phyloP scores from a whole-genome alignment of 2,329 filamentous ascomycete genomes.

The Penicillium polonicum region DNA sequence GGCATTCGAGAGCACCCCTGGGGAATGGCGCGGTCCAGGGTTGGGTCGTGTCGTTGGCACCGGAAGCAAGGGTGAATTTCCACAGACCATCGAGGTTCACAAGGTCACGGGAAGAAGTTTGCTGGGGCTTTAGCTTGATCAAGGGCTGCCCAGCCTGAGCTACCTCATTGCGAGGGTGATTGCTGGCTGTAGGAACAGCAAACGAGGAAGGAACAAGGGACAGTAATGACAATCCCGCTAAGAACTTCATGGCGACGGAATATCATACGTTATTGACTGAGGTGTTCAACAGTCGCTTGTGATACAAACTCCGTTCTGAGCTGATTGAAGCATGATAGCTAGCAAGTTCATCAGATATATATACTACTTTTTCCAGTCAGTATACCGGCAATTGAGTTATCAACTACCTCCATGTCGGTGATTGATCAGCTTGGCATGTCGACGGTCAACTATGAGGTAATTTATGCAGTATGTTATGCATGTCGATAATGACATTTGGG shows the following conservation, averaged over 20 bases:
- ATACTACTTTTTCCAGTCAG: neutral
- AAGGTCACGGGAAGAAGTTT: slow-evolving; percentile 7
- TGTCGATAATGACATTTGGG: neutral
- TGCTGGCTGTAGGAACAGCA: neutral
- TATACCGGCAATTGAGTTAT: neutral
- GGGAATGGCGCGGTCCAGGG: slow-evolving; percentile 8
- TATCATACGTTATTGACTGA: neutral
- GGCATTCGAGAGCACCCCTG: slow-evolving; percentile 12
- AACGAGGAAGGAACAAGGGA: slow-evolving; percentile 1
- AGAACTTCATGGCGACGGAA: neutral
- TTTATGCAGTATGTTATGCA: too few species aligned
- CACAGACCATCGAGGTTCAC: slow-evolving; percentile 17
- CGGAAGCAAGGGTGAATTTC: slow-evolving; percentile 13
- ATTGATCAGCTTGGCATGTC: slow-evolving; percentile 2
- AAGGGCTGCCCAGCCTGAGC: neutral
- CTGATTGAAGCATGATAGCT: neutral
- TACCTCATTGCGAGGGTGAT: neutral
- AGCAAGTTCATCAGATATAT: neutral
- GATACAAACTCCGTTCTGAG: neutral
- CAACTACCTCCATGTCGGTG: neutral
- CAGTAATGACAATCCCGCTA: neutral
- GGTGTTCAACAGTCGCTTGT: neutral
- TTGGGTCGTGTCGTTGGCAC: slow-evolving; percentile 3
- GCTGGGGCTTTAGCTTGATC: slow-evolving; percentile 6
- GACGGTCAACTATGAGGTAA: neutral